Conservation (phyloP, 164 flowering plant species). For the Litsea cubeba region DNA sequence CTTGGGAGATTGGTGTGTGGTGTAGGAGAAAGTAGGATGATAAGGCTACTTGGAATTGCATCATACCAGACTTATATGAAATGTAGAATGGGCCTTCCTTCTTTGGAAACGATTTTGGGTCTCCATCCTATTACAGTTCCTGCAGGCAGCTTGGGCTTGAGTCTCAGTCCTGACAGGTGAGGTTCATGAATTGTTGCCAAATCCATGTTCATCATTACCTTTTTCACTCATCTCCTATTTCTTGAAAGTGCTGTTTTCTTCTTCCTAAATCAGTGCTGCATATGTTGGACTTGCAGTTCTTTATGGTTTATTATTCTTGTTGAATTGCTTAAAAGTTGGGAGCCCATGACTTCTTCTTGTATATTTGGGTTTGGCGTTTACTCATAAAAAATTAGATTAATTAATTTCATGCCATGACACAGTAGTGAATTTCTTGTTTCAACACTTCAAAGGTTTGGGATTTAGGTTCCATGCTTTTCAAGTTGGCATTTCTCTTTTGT, state of each 20-base stretch:
- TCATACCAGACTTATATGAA: slow-evolving; percentile 68
- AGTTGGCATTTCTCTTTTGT: no score
- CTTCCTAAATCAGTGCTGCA: no score
- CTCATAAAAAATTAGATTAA: no score
- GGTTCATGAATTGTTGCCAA: slow-evolving; percentile 12
- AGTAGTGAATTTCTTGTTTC: no score
- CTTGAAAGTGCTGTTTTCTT: background rate
- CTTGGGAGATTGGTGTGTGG: slow-evolving; percentile 61
- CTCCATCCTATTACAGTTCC: slow-evolving; percentile 73
- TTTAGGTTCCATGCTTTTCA: no score
- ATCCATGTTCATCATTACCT: slow-evolving; percentile 12
- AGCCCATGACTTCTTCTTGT: no score
- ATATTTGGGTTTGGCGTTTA: no score
- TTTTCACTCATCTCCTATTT: slow-evolving; percentile 10
- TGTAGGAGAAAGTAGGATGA: slow-evolving; percentile 39
- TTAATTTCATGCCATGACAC: no score
- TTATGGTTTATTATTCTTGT: no score
- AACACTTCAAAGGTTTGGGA: no score
- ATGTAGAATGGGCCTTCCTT: slow-evolving; percentile 69
- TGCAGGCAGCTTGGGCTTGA: slow-evolving; percentile 63
- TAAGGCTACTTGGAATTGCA: slow-evolving; percentile 80
- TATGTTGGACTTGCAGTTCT: no score
- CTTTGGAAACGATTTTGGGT: slow-evolving; percentile 64
- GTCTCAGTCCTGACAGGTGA: slow-evolving; percentile 77
- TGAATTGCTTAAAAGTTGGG: no score